A percentile compares a stretch with the other conserved stretches of the same genome.
These are phyloP conservation scores for Microstegium vimineum DNA, from an alignment of 176 grass and related monocot genomes.

Conservation along the genomic window DNA sequence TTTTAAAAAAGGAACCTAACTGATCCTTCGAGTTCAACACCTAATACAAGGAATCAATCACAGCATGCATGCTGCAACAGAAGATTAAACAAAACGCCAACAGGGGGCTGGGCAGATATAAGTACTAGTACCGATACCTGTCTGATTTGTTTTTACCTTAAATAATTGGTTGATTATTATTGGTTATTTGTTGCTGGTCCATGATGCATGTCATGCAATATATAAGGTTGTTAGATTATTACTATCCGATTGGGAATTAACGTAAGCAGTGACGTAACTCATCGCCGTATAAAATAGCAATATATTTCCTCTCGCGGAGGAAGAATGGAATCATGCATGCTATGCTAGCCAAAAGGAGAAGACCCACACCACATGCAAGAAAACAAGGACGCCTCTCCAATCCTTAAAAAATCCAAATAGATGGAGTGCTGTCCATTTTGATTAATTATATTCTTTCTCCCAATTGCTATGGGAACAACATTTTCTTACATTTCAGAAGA, in stretches of 20 bases:
- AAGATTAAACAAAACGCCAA: conserved; percentile 9
- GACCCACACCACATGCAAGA: conserved; percentile 15
- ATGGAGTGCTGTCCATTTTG: not conserved
- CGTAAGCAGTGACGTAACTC: conserved; percentile 83
- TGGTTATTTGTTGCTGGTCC: not conserved
- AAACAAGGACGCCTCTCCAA: conserved; percentile 19
- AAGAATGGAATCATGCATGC: conserved; percentile 57
- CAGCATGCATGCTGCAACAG: too few relatives aligned
- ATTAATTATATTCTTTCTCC: not conserved
- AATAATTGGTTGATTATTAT: not conserved
- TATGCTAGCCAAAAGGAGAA: conserved; percentile 45
- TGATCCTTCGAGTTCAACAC: conserved; percentile 35
- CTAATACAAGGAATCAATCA: conserved; percentile 59
- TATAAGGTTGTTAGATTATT: conserved; percentile 37
- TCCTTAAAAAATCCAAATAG: conserved; percentile 46
- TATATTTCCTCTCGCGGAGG: conserved; percentile 38
- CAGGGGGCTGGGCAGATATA: conserved; percentile 8
- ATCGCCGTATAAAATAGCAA: conserved; percentile 25
- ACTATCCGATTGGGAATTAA: conserved; percentile 36
- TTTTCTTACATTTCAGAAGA: not conserved
- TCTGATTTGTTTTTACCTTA: not conserved
- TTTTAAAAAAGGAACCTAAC: conserved; percentile 30
- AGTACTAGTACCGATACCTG: conserved; percentile 3
- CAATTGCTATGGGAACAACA: not conserved
- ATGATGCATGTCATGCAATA: conserved; percentile 29